Percentiles rank a stretch among this genome's conserved stretches.
Conservation (phyloP, 495 filamentous ascomycete species). For the Aspergillus nanangensis region DNA sequence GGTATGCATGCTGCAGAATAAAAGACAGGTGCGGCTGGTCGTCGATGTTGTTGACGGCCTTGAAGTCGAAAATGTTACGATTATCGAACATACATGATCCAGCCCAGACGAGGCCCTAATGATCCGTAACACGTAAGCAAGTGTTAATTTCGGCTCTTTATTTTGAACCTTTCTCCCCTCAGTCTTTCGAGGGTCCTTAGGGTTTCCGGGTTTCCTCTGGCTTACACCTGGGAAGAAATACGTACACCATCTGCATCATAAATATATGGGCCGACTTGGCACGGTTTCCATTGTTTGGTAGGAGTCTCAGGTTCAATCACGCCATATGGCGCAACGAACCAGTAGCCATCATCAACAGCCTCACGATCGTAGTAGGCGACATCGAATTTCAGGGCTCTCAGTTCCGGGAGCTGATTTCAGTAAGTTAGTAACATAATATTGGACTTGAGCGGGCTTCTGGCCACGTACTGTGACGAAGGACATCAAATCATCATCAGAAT, state of each 20-base stretch:
- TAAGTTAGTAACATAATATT: constrained; percentile 4
- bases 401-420: constrained; percentile 18
- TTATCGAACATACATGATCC: constrained; percentile 34
- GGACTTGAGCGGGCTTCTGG: neutral
- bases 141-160: too few species aligned
- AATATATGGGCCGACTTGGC: constrained; percentile 41
- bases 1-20: constrained; percentile 36
- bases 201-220: too few species aligned
- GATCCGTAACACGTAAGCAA: constrained; percentile 1
- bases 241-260: constrained; percentile 37
- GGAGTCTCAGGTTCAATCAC: constrained; percentile 26
- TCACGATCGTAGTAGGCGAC: constrained; percentile 19
- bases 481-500: constrained; percentile 34
- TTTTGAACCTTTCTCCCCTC: too few species aligned
- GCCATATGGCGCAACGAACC: constrained; percentile 41
- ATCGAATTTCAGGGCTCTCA: constrained; percentile 21
- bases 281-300: constrained; percentile 29
- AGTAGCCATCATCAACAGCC: constrained; percentile 30
- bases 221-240: too few species aligned
- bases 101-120: constrained; percentile 37
- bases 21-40: constrained; percentile 41
- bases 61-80: constrained; percentile 37
- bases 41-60: constrained; percentile 32
- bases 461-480: constrained; percentile 35
- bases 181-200: too few species aligned